Evolutionary conservation across 169 alveolate species (phyloP), one percentile per base, ranked within the genome.

Genomic region (Eimeria sp.): DNA sequence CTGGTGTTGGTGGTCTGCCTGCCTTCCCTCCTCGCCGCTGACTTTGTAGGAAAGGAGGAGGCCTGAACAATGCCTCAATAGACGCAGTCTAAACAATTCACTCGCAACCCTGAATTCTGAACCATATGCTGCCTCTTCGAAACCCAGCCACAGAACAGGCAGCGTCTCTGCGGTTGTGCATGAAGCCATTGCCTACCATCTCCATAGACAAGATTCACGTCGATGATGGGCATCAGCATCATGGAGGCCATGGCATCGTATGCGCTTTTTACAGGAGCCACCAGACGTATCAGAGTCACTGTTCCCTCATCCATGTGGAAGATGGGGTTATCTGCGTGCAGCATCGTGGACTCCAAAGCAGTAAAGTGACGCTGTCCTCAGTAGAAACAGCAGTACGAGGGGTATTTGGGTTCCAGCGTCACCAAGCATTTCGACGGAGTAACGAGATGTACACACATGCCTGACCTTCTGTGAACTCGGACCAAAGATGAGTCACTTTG

Each of bases 261-360:
- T 4, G 93, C 93, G 54, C 83, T 88, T 34, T 34, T 47, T 25
- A 93, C 94, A 27, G 96, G 96, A 25, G 96, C 96, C 27, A 88
- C 90, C 16, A 93, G 89, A 18, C 96, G 96, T 40, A 93, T 80
- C 27, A 93, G 20, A 14, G 96, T 73, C 3, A 84, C 94, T n/a
- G 96, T 88, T 27, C 96, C 96, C 70, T 93, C 96, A 47, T 88
- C 96, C 87, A 93, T 72, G 72, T 88, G 86, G 78, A 93, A 49
- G 5, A 83, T 58, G 65, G 96, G 96, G 40, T 80, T 73, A 0
- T 88, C 96, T 93, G 88, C 4, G 13, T 16, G 70, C 54, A 89
- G 20, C 76, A 27, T 6, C 58, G 43, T 25, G 61, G 47, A 40
- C 67, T 5, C 18, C 7, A 9, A 25, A 40, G 25, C 58, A 78